Conservation (phyloP, 306 rosid species). For the Rosa multiflora region DNA sequence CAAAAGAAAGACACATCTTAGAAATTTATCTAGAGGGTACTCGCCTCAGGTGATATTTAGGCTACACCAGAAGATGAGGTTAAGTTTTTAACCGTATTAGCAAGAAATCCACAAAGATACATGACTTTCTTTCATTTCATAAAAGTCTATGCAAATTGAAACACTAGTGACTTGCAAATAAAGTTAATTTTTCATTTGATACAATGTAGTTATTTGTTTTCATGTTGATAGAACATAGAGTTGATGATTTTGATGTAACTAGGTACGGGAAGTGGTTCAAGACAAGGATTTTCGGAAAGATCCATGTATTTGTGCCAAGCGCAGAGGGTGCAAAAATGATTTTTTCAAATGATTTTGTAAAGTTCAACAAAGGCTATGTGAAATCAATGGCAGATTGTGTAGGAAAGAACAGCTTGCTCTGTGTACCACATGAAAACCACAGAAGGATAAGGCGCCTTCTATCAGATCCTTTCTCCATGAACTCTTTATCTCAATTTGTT, state of each 20-base stretch:
- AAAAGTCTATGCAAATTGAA: neutral
- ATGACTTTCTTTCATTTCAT: neutral
- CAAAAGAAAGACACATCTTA: too few species aligned
- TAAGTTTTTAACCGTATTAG: neutral
- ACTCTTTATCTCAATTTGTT: conserved; percentile 50
- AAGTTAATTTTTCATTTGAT: neutral
- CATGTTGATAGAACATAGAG: neutral
- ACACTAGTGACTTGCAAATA: neutral
- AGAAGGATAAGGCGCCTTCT: conserved; percentile 69
- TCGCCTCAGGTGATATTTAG: neutral
- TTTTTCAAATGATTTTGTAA: conserved; percentile 56
- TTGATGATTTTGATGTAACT: conserved; percentile 20
- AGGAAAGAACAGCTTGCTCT: conserved; percentile 60
- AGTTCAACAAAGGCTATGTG: conserved; percentile 67
- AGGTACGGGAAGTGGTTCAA: conserved; percentile 79
- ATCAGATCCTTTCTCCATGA: conserved; percentile 66
- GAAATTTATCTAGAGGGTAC: neutral
- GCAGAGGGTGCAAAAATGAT: conserved; percentile 61
- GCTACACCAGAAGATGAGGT: neutral
- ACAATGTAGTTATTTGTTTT: neutral
- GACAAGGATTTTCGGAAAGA: conserved; percentile 69
- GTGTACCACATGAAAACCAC: conserved; percentile 56
- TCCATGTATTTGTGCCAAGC: conserved; percentile 66
- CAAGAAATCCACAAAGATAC: neutral
- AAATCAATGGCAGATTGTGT: conserved; percentile 75